phyloP scores from a whole-genome alignment of 1,284 basidiomycete genomes.

The Cutaneotrichosporon cyanovorans region DNA sequence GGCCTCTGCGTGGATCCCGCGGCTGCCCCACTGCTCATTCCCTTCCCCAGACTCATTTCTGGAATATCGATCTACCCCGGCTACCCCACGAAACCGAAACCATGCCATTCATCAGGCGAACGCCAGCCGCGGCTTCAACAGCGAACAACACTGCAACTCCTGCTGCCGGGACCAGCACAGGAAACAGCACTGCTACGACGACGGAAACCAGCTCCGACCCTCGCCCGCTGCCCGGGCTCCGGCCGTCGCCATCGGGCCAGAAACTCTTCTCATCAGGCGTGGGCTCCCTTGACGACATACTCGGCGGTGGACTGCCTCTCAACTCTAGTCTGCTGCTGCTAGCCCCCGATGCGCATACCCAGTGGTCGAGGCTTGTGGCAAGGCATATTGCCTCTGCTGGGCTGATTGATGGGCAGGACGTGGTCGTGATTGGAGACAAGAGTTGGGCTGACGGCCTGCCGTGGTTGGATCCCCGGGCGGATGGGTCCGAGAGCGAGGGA shows the following conservation, averaged over 20 bases:
- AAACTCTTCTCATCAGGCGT: conserved; percentile 61
- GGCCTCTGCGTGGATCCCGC: too few species aligned
- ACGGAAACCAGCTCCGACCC: too few species aligned
- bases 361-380: conserved; percentile 77
- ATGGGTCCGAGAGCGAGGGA: conserved; percentile 49
- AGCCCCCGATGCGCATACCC: conserved; percentile 72
- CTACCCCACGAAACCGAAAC: too few species aligned
- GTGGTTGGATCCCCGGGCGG: conserved; percentile 55
- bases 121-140: too few species aligned
- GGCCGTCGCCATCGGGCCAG: neutral
- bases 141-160: too few species aligned
- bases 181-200: too few species aligned
- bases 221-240: too few species aligned
- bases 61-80: too few species aligned
- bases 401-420: conserved; percentile 60
- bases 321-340: conserved; percentile 66
- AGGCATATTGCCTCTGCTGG: conserved; percentile 86
- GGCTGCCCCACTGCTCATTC: too few species aligned
- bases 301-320: conserved; percentile 86
- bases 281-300: conserved; percentile 88
- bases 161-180: too few species aligned
- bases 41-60: too few species aligned
- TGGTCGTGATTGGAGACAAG: conserved; percentile 57
- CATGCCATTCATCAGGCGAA: too few species aligned
- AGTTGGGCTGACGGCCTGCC: conserved; percentile 60